Conservation (phyloP, 176 grass and related monocot genomes). For the Typha latifolia region DNA sequence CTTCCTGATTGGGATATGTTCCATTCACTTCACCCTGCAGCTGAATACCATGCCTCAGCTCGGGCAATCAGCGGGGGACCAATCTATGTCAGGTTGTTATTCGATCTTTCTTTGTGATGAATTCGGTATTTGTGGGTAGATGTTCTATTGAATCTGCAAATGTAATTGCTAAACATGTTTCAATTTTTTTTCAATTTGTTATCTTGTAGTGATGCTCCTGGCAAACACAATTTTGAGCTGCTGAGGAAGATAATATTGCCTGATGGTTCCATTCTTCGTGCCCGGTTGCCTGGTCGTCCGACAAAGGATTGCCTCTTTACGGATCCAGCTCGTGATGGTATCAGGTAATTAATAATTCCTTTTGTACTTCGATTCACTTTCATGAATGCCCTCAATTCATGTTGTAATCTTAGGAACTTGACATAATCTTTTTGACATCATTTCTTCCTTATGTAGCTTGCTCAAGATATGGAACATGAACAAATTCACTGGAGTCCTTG, state of each 20-base stretch:
- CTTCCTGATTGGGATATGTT: constrained; percentile 99
- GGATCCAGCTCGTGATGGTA: constrained; percentile 69
- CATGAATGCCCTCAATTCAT: not conserved
- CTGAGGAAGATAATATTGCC: constrained; percentile 88
- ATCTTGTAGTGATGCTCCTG: constrained; percentile 61
- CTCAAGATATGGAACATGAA: constrained; percentile 99
- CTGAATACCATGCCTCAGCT: constrained; percentile 84
- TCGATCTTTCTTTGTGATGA: not conserved
- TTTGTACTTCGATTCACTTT: not conserved
- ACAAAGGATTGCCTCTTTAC: constrained; percentile 82
- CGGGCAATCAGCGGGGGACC: constrained; percentile 87
- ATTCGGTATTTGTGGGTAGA: not conserved
- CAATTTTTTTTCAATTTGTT: not conserved
- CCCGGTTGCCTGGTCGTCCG: constrained; percentile 60
- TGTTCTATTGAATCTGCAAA: not conserved
- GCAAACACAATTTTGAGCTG: constrained; percentile 82
- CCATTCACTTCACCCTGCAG: constrained; percentile 78
- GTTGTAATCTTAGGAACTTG: not conserved
- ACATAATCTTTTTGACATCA: not conserved
- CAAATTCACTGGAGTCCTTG: constrained; percentile 73
- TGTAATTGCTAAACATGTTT: not conserved
- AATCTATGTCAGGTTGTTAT: constrained; percentile 61
- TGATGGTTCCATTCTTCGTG: constrained; percentile 72
- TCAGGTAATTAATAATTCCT: constrained; percentile 30
- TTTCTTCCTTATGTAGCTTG: constrained; percentile 34